phyloP scores from a whole-genome alignment of 2,329 filamentous ascomycete genomes.

The Colletotrichum musicola region DNA sequence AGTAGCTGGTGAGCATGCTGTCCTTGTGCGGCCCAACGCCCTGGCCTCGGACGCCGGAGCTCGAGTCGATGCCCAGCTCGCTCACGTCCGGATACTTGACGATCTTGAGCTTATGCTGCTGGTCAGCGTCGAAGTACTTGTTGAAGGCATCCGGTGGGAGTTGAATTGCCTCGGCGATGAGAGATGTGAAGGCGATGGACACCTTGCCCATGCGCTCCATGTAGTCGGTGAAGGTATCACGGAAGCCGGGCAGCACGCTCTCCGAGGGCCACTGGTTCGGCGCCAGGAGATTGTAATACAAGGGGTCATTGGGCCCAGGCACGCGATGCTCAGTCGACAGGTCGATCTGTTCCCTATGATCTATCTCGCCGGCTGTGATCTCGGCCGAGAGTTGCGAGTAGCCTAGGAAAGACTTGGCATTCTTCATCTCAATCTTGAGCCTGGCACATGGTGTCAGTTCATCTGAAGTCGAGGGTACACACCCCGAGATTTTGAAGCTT shows the following conservation, averaged over 20 bases:
- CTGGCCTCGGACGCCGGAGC: constrained; percentile 59
- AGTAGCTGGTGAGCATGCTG: constrained; percentile 84
- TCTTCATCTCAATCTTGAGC: constrained; percentile 79
- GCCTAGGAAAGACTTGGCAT: constrained; percentile 78
- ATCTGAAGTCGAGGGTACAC: constrained; percentile 1
- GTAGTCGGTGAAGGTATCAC: constrained; percentile 77
- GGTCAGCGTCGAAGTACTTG: constrained; percentile 80
- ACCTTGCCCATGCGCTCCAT: constrained; percentile 81
- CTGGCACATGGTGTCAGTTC: constrained; percentile 48
- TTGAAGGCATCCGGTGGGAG: constrained; percentile 78
- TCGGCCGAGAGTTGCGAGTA: constrained; percentile 76
- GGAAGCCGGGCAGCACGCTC: constrained; percentile 74
- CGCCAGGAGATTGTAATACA: constrained; percentile 81
- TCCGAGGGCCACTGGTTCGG: constrained; percentile 84
- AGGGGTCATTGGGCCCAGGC: constrained; percentile 72
- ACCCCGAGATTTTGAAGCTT: constrained; percentile 5
- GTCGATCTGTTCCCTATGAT: constrained; percentile 90
- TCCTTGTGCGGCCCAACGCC: constrained; percentile 87
- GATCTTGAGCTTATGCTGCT: constrained; percentile 91
- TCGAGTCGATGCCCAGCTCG: constrained; percentile 63
- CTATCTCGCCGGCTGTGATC: constrained; percentile 79
- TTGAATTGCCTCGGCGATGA: constrained; percentile 87
- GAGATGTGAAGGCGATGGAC: constrained; percentile 79
- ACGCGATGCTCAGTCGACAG: constrained; percentile 82
- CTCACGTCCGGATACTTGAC: constrained; percentile 84